phyloP scores from a whole-genome alignment of 305 asterid genomes.

The Striga hermonthica region DNA sequence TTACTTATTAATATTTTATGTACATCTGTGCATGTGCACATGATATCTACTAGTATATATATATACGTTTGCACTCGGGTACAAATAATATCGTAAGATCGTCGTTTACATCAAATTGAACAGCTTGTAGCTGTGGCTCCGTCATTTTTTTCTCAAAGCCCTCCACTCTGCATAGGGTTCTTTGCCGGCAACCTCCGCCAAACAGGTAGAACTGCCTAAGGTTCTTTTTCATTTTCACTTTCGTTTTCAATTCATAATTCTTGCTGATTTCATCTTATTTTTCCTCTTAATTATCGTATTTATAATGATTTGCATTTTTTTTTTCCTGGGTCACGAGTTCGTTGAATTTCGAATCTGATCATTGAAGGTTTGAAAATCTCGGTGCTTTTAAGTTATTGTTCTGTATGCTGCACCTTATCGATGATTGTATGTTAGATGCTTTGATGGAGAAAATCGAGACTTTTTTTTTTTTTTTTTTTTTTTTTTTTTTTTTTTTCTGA shows the following conservation, averaged over 20 bases:
- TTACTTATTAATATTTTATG: no score
- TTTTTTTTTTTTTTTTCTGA: no score
- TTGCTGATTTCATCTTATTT: neutral
- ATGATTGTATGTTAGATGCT: neutral
- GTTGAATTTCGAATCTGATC: constrained; percentile 19
- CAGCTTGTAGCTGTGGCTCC: neutral
- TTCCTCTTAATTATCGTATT: constrained; percentile 1
- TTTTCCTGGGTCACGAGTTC: neutral
- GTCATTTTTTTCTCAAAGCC: constrained; percentile 19
- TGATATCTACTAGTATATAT: no score
- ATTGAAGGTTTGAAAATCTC: constrained; percentile 6
- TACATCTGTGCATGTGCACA: no score
- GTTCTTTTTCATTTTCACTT: neutral
- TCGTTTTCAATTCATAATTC: constrained; percentile 14
- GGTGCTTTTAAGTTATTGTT: neutral
- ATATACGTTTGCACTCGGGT: no score
- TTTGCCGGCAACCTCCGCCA: constrained; percentile 5
- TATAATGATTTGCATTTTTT: constrained; percentile 1
- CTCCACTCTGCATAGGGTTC: constrained; percentile 1
- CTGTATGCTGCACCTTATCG: constrained; percentile 1
- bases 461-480: no score
- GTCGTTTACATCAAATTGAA: neutral
- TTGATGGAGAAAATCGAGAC: neutral
- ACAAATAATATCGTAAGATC: no score
- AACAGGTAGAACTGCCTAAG: constrained; percentile 23